Percentiles rank a stretch among this genome's conserved stretches.
phyloP scores from a whole-genome alignment of 2,329 filamentous ascomycete genomes.

The Pezicula neosporulosa region DNA sequence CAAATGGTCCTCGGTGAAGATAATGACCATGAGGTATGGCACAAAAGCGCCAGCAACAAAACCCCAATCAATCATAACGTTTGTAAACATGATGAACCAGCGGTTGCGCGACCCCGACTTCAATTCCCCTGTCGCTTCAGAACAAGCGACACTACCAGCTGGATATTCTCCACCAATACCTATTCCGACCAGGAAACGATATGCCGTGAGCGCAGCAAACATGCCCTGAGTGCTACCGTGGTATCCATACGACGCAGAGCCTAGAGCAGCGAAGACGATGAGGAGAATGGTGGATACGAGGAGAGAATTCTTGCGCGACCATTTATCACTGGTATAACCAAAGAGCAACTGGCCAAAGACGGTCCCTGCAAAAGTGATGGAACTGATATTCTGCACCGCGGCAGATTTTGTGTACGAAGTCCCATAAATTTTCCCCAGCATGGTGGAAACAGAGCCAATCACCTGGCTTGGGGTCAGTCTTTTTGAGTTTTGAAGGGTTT shows the following conservation, averaged over 20 bases:
- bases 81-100: conserved; percentile 90
- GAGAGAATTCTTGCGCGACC: conserved; percentile 79
- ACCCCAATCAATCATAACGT: conserved; percentile 80
- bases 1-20: conserved; percentile 53
- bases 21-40: conserved; percentile 61
- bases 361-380: conserved; percentile 84
- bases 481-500: not conserved
- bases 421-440: conserved; percentile 67
- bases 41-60: conserved; percentile 80
- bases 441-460: conserved; percentile 83
- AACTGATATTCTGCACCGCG: conserved; percentile 70
- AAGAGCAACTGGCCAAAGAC: conserved; percentile 80
- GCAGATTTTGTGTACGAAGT: conserved; percentile 63
- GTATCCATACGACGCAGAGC: conserved; percentile 72
- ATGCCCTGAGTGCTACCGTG: conserved; percentile 66
- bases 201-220: conserved; percentile 75
- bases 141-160: conserved; percentile 77
- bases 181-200: conserved; percentile 73
- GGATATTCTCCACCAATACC: conserved; percentile 84
- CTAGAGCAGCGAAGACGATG: conserved; percentile 78
- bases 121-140: conserved; percentile 80
- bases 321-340: conserved; percentile 78
- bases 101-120: conserved; percentile 78
- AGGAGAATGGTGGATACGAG: conserved; percentile 79
- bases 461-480: conserved; percentile 45